Percentiles rank a stretch among this genome's conserved stretches.
phyloP scores from a whole-genome alignment of 164 flowering plant species.

The Platanus orientalis region DNA sequence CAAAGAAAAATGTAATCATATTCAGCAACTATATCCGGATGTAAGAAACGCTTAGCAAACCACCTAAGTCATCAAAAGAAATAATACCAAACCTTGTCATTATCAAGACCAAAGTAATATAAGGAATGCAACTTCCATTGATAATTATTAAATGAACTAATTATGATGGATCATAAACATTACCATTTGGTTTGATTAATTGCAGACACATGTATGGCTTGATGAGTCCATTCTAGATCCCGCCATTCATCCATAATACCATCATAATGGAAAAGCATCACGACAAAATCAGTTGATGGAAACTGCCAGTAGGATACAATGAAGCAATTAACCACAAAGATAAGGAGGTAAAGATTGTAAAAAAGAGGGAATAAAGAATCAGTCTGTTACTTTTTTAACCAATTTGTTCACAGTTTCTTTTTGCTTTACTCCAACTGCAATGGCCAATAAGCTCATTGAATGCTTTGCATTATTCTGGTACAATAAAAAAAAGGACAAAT shows the following conservation, averaged over 20 bases:
- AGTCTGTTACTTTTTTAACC: conserved; percentile 57
- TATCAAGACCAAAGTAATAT: background rate
- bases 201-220: conserved; percentile 69
- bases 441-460: conserved; percentile 57
- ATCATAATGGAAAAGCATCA: conserved; percentile 93
- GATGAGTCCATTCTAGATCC: conserved; percentile 55
- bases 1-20: conserved; percentile 76
- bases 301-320: conserved; percentile 43
- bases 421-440: conserved; percentile 86
- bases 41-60: conserved; percentile 91
- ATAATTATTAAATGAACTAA: background rate
- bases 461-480: conserved; percentile 32
- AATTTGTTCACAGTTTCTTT: conserved; percentile 54
- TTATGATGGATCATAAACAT: background rate
- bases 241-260: conserved; percentile 73
- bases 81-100: background rate
- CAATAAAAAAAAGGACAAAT: conserved; percentile 1
- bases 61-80: conserved; percentile 49
- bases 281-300: conserved; percentile 45
- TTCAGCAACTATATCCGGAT: conserved; percentile 81
- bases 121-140: background rate
- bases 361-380: background rate
- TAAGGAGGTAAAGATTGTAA: background rate
- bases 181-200: conserved; percentile 89
- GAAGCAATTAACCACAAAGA: conserved; percentile 2